A percentile compares a stretch with the other conserved stretches of the same genome.
These are phyloP conservation scores for Penstemon eatonii DNA, from an alignment of 257 asterid species.

Conservation along the genomic window DNA sequence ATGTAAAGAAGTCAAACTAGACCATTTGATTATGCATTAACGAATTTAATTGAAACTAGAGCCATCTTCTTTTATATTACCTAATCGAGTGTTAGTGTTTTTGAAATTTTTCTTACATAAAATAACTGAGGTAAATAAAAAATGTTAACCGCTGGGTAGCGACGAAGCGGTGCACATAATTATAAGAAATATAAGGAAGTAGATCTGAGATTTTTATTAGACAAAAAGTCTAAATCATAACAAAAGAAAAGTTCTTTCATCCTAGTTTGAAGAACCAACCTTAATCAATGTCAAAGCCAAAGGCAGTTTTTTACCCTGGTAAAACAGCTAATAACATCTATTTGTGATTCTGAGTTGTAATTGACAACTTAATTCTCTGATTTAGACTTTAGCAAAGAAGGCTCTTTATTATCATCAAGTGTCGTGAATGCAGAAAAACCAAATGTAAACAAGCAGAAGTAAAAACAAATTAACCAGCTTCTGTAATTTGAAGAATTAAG, in stretches of 20 bases:
- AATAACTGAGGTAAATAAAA: no score
- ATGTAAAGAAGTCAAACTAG: constrained; percentile 17
- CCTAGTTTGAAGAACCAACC: constrained; percentile 1
- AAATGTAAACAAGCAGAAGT: not conserved
- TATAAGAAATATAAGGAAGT: no score
- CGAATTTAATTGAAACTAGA: not conserved
- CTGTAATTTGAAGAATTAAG: constrained; percentile 24
- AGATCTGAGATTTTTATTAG: not conserved
- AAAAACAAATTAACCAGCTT: constrained; percentile 13
- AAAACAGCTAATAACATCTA: constrained; percentile 15
- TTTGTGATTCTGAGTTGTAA: not conserved
- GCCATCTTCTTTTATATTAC: not conserved
- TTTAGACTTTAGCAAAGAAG: not conserved
- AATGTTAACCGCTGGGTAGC: no score
- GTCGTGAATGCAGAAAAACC: constrained; percentile 5
- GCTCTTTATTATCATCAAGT: constrained; percentile 1
- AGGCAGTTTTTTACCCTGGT: not conserved
- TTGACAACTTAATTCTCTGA: constrained; percentile 14
- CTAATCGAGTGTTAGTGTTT: not conserved
- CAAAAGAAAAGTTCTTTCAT: not conserved
- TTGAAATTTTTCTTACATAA: no score
- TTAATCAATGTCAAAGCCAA: not conserved
- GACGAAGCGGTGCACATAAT: no score
- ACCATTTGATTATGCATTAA: not conserved
- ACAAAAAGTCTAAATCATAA: not conserved